Conservation (phyloP, 768 basidiomycete genomes). For the Collybiopsis luxurians region DNA sequence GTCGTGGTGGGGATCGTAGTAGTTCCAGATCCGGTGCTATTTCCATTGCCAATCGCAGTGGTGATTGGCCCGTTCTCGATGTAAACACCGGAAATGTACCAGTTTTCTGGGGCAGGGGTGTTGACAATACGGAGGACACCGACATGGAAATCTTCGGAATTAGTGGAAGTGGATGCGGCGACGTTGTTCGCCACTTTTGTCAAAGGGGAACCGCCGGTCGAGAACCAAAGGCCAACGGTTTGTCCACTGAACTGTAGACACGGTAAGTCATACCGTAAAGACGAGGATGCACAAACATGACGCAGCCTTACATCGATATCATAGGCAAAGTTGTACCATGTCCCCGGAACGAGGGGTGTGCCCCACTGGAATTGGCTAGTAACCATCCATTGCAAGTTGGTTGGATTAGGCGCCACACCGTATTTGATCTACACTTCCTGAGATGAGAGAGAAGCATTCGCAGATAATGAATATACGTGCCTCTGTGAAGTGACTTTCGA, state of each 20-base stretch:
- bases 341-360: constrained; percentile 46
- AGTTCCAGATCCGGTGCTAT: constrained; percentile 15
- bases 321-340: constrained; percentile 68
- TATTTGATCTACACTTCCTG: constrained; percentile 44
- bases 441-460: neutral
- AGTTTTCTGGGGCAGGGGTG: constrained; percentile 46
- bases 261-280: neutral
- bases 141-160: constrained; percentile 60
- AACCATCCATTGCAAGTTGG: constrained; percentile 54
- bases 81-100: constrained; percentile 60
- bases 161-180: constrained; percentile 50
- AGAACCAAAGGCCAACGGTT: constrained; percentile 59
- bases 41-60: constrained; percentile 43
- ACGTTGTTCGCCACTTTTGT: constrained; percentile 46
- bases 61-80: constrained; percentile 57
- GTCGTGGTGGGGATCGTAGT: constrained; percentile 18
- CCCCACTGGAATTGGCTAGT: constrained; percentile 44
- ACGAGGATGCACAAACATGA: neutral
- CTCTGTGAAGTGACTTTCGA: constrained; percentile 64
- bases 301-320: constrained; percentile 50
- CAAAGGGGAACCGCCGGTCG: constrained; percentile 45
- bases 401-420: constrained; percentile 47
- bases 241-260: constrained; percentile 42
- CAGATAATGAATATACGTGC: constrained; percentile 17
- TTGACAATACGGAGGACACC: constrained; percentile 57